These are phyloP conservation scores for Candida arabinofermentans DNA, from an alignment of 805 yeast genomes.

Conservation along the genomic window DNA sequence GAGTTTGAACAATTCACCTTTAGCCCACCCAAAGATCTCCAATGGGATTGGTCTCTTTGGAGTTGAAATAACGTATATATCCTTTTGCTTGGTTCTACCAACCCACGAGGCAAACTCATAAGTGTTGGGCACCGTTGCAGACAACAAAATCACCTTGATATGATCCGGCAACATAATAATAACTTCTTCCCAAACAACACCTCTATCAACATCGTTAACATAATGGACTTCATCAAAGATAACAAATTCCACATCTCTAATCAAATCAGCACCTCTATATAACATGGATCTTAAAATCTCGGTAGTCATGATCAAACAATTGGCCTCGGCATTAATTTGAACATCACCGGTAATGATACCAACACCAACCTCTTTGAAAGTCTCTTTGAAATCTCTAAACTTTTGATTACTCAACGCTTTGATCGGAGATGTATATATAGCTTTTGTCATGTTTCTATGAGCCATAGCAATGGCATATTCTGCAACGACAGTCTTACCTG, in stretches of 20 bases:
- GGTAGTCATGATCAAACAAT: constrained; percentile 97
- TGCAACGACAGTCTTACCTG: constrained; percentile 96
- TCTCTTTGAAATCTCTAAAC: constrained; percentile 88
- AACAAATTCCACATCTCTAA: constrained; percentile 99
- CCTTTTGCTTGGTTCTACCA: constrained; percentile 93
- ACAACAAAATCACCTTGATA: constrained; percentile 87
- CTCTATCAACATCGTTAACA: constrained; percentile 96
- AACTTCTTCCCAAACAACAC: constrained; percentile 99
- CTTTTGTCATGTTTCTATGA: constrained; percentile 82
- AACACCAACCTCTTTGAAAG: constrained; percentile 83
- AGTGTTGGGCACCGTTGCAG: constrained; percentile 99
- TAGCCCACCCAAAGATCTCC: constrained; percentile 84
- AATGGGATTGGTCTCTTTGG: constrained; percentile 96
- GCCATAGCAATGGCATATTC: constrained; percentile 97
- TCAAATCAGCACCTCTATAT: constrained; percentile 94
- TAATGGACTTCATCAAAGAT: constrained; percentile 97
- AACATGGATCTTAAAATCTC: constrained; percentile 96
- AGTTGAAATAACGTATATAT: constrained; percentile 93
- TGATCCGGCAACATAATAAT: constrained; percentile 93
- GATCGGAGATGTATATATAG: constrained; percentile 92
- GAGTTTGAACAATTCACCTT: constrained; percentile 64
- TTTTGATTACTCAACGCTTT: constrained; percentile 94
- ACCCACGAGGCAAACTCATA: constrained; percentile 98
- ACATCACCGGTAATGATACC: constrained; percentile 99
- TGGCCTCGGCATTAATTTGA: constrained; percentile 96